Percentiles rank a stretch among this genome's conserved stretches.
Conservation (phyloP, 345 rosid genomes). For the Brassica carinata region DNA sequence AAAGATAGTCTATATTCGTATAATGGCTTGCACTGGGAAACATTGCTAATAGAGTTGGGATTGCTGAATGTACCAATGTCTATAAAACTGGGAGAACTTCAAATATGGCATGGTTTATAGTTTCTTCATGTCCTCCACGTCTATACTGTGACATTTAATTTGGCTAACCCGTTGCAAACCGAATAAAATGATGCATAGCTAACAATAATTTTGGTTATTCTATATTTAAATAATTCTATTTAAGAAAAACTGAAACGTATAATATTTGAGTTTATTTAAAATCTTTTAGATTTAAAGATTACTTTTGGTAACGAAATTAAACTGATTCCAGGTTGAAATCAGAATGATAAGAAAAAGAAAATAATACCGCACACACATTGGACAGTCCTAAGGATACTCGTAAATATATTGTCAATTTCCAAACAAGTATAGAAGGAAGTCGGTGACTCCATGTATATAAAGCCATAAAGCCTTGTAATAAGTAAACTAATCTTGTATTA, state of each 20-base stretch:
- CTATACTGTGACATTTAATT: neutral
- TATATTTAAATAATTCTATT: neutral
- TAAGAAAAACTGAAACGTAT: neutral
- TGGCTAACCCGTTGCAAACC: slow-evolving; percentile 10
- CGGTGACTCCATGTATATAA: too few relatives aligned
- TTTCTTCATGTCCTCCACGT: too few relatives aligned
- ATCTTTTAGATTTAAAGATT: neutral
- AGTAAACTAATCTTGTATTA: neutral
- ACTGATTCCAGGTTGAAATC: neutral
- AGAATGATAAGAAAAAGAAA: neutral
- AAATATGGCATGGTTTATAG: too few relatives aligned
- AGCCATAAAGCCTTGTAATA: too few relatives aligned
- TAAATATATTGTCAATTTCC: too few relatives aligned
- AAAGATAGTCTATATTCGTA: too few relatives aligned
- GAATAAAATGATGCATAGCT: neutral
- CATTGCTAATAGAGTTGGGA: too few relatives aligned
- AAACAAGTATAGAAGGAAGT: too few relatives aligned
- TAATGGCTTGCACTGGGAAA: too few relatives aligned
- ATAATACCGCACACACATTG: neutral
- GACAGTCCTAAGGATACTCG: neutral
- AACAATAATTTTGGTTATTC: neutral
- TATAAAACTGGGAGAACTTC: too few relatives aligned
- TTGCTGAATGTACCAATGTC: too few relatives aligned
- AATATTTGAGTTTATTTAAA: neutral
- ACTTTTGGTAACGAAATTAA: neutral